Percentiles rank a stretch among this genome's conserved stretches.
Evolutionary conservation across 2,329 filamentous ascomycete species (phyloP).

Genomic region (Knoxdaviesia capensis): DNA sequence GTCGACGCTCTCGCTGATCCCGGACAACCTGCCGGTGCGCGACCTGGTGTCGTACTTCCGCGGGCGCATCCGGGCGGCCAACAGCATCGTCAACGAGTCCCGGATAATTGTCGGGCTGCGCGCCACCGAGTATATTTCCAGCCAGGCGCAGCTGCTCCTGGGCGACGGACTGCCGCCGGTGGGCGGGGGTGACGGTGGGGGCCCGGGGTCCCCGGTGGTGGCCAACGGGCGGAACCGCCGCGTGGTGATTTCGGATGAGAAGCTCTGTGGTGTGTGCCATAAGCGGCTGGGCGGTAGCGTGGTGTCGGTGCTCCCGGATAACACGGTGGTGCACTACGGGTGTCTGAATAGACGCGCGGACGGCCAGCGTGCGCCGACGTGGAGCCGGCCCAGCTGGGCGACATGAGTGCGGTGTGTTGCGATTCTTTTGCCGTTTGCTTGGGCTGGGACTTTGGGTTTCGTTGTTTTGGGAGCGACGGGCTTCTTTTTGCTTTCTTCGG

Average conservation of each 20-base stretch:
- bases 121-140: slow-evolving; percentile 59
- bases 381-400: slow-evolving; percentile 15
- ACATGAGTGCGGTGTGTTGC: slow-evolving; percentile 11
- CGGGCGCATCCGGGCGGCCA: slow-evolving; percentile 72
- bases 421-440: slow-evolving; percentile 8
- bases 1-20: slow-evolving; percentile 72
- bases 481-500: background rate
- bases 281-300: slow-evolving; percentile 85
- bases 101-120: slow-evolving; percentile 59
- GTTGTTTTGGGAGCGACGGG: background rate
- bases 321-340: slow-evolving; percentile 62
- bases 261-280: slow-evolving; percentile 80
- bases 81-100: slow-evolving; percentile 60
- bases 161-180: slow-evolving; percentile 35
- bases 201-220: background rate
- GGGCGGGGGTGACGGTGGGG: slow-evolving; percentile 19
- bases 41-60: slow-evolving; percentile 82
- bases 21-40: slow-evolving; percentile 54
- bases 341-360: slow-evolving; percentile 36
- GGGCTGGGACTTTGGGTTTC: slow-evolving; percentile 5
- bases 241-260: slow-evolving; percentile 70
- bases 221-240: slow-evolving; percentile 31
- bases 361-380: slow-evolving; percentile 14
- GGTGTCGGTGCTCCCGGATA: slow-evolving; percentile 74
- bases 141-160: slow-evolving; percentile 52